Conservation (phyloP, 2,329 filamentous ascomycete species). For the Paecilomyces sp. region DNA sequence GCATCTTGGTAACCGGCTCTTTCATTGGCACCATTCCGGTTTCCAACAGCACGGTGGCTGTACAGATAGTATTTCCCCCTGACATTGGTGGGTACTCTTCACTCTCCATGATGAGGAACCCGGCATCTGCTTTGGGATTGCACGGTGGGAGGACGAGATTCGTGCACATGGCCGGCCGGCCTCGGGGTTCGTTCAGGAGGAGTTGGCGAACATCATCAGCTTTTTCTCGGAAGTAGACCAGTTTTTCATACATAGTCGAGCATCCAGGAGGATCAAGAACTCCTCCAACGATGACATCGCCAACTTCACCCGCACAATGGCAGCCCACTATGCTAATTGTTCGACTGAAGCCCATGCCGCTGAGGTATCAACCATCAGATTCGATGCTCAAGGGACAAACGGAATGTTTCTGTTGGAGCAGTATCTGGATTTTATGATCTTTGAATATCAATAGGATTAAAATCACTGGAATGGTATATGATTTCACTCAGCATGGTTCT, state of each 20-base stretch:
- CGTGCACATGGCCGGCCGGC: conserved; percentile 32
- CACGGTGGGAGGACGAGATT: conserved; percentile 39
- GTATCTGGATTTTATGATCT: too few relatives aligned
- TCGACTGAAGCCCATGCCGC: background rate
- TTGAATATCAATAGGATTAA: too few relatives aligned
- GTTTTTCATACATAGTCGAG: conserved; percentile 45
- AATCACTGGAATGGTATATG: too few relatives aligned
- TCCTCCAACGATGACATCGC: conserved; percentile 45
- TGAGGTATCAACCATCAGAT: too few relatives aligned
- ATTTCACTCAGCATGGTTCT: too few relatives aligned
- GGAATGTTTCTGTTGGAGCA: too few relatives aligned
- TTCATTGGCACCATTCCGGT: conserved; percentile 42
- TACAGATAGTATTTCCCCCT: conserved; percentile 40
- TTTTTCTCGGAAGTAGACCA: conserved; percentile 35
- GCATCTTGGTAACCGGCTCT: conserved; percentile 36
- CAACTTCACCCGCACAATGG: conserved; percentile 31
- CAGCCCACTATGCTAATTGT: conserved; percentile 17
- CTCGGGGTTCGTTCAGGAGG: conserved; percentile 42
- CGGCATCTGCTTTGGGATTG: conserved; percentile 38
- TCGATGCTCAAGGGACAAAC: too few relatives aligned
- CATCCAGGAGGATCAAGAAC: conserved; percentile 34
- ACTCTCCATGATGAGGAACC: conserved; percentile 41
- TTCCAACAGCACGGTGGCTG: conserved; percentile 40
- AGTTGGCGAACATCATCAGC: conserved; percentile 36
- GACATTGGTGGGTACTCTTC: conserved; percentile 43